phyloP scores from a whole-genome alignment of 2,329 filamentous ascomycete genomes.

The Neonectria faginata region DNA sequence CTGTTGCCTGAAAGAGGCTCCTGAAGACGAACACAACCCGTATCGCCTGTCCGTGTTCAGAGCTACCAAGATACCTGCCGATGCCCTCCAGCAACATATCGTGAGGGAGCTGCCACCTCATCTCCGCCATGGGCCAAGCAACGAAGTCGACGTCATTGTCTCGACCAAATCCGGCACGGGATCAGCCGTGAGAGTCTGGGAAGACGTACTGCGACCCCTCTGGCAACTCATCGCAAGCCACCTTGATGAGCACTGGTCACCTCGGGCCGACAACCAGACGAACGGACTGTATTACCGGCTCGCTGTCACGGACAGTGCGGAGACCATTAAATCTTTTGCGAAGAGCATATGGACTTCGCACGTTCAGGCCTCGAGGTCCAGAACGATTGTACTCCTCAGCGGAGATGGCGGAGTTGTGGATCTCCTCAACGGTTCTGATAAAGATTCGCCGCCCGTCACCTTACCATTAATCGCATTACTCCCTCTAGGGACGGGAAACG shows the following conservation, averaged over 20 bases:
- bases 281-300: slow-evolving; percentile 47
- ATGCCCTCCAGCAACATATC: slow-evolving; percentile 53
- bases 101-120: slow-evolving; percentile 55
- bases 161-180: slow-evolving; percentile 75
- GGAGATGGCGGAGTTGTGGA: slow-evolving; percentile 91
- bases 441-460: slow-evolving; percentile 26
- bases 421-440: slow-evolving; percentile 73
- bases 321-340: slow-evolving; percentile 75
- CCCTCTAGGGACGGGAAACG: slow-evolving; percentile 75
- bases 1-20: slow-evolving; percentile 53
- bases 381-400: slow-evolving; percentile 79
- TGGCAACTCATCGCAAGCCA: slow-evolving; percentile 56
- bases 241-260: background rate
- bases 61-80: slow-evolving; percentile 50
- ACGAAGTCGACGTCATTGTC: slow-evolving; percentile 70
- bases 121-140: slow-evolving; percentile 41
- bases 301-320: slow-evolving; percentile 71
- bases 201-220: slow-evolving; percentile 66
- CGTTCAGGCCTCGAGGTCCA: slow-evolving; percentile 46
- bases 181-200: slow-evolving; percentile 67
- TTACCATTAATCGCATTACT: slow-evolving; percentile 64
- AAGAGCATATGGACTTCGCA: slow-evolving; percentile 50
- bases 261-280: background rate
- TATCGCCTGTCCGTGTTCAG: slow-evolving; percentile 48
- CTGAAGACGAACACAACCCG: slow-evolving; percentile 41